These are phyloP conservation scores for Alternaria sp. DNA, from an alignment of 2,329 filamentous ascomycete species.

Conservation along the genomic window DNA sequence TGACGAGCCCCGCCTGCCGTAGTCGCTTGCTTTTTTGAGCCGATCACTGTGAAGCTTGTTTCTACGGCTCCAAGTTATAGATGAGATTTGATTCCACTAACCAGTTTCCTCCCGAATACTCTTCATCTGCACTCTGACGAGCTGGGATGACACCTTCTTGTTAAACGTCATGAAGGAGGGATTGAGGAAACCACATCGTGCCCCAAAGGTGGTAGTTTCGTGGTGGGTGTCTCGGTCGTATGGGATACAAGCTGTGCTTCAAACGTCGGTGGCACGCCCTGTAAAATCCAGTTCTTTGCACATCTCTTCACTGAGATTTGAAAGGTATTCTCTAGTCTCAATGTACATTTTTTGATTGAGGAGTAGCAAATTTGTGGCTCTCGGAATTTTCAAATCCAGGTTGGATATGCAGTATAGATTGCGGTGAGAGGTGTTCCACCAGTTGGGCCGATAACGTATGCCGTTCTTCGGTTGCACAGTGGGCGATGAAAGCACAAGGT, in stretches of 20 bases:
- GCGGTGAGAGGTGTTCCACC: neutral
- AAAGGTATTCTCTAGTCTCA: slow-evolving; percentile 4
- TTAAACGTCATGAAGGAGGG: too few species aligned
- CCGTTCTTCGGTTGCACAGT: neutral
- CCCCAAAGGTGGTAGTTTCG: neutral
- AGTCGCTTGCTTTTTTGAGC: neutral
- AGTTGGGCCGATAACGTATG: slow-evolving; percentile 14
- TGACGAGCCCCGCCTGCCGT: neutral
- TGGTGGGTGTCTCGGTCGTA: neutral
- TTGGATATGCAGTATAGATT: slow-evolving; percentile 14
- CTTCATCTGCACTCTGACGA: too few species aligned
- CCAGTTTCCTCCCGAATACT: neutral
- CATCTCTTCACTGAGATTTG: neutral
- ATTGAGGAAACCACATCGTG: neutral
- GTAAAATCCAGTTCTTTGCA: neutral
- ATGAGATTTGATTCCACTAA: neutral
- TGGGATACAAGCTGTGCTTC: neutral
- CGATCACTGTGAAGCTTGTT: neutral
- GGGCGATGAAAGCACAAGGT: slow-evolving; percentile 13
- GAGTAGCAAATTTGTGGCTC: neutral
- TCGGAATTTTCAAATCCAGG: neutral
- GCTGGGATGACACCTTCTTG: too few species aligned
- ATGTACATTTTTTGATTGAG: neutral
- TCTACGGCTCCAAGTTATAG: neutral
- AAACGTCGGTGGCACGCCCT: neutral